Percentiles rank a stretch among this genome's conserved stretches.
Conservation (phyloP, 768 basidiomycete species). For the Suillus americanus region DNA sequence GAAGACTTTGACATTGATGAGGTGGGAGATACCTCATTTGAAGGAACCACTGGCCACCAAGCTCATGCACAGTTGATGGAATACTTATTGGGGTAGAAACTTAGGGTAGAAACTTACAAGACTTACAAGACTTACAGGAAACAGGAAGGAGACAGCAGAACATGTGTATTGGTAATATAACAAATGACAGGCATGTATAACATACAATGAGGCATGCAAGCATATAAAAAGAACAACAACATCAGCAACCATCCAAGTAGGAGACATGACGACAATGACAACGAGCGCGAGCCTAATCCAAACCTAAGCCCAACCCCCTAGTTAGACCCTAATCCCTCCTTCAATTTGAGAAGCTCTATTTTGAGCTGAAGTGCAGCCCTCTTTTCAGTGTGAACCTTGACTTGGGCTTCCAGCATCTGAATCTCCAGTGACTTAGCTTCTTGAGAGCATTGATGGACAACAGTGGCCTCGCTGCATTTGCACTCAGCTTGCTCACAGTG, state of each 20-base stretch:
- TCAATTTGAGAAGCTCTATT: not conserved
- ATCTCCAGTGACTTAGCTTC: not conserved
- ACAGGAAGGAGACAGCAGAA: not conserved
- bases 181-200: not conserved
- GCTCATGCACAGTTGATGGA: not conserved
- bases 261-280: not conserved
- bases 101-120: too few species aligned
- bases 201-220: too few species aligned
- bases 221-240: not conserved
- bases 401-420: not conserved
- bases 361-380: not conserved
- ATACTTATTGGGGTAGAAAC: not conserved
- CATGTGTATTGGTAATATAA: not conserved
- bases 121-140: not conserved
- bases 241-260: too few species aligned
- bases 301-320: too few species aligned
- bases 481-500: not conserved
- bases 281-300: too few species aligned
- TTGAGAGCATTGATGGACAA: not conserved
- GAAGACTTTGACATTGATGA: not conserved
- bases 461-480: not conserved
- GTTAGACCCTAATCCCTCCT: not conserved
- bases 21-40: not conserved
- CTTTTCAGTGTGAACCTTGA: not conserved
- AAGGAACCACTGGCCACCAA: not conserved